These are phyloP conservation scores for Sutorius eximius DNA, from an alignment of 1,284 basidiomycete species.

Conservation along the genomic window DNA sequence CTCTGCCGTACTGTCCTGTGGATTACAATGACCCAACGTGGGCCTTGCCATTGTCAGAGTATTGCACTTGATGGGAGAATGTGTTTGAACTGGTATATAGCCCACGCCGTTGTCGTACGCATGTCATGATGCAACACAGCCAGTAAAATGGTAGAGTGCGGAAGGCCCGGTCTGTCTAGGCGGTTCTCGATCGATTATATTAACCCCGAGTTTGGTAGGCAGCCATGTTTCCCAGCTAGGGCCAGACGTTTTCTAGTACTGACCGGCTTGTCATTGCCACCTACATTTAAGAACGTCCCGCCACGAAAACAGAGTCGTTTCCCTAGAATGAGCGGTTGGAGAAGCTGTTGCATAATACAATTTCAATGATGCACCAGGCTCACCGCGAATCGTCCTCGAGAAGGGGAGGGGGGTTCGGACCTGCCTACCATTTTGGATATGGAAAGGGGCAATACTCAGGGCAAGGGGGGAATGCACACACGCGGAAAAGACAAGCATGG, in stretches of 20 bases:
- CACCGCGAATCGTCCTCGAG: conserved; percentile 4
- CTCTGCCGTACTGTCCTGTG: background rate
- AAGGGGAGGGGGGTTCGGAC: conserved; percentile 2
- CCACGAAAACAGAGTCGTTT: conserved; percentile 9
- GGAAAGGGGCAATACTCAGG: conserved; percentile 20
- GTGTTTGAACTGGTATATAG: background rate
- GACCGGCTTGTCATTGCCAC: conserved; percentile 15
- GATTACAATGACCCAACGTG: background rate
- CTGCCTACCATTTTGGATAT: conserved; percentile 5
- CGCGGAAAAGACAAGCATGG: conserved; percentile 5
- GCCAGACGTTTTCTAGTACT: conserved; percentile 3
- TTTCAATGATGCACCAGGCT: conserved; percentile 17
- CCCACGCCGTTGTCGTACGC: conserved; percentile 8
- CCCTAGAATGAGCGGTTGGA: conserved; percentile 2
- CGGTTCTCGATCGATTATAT: conserved; percentile 14
- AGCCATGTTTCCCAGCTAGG: conserved; percentile 2
- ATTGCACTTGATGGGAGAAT: background rate
- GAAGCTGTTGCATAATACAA: conserved; percentile 11
- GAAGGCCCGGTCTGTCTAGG: conserved; percentile 3
- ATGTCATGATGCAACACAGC: conserved; percentile 7
- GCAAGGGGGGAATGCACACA: conserved; percentile 10
- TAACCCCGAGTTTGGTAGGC: conserved; percentile 6
- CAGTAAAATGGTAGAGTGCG: background rate
- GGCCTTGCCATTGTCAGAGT: background rate
- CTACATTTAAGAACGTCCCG: conserved; percentile 3